Base-by-base conservation (phyloP, 202 grass and related monocot genomes). In the Eragrostis tef region DNA sequence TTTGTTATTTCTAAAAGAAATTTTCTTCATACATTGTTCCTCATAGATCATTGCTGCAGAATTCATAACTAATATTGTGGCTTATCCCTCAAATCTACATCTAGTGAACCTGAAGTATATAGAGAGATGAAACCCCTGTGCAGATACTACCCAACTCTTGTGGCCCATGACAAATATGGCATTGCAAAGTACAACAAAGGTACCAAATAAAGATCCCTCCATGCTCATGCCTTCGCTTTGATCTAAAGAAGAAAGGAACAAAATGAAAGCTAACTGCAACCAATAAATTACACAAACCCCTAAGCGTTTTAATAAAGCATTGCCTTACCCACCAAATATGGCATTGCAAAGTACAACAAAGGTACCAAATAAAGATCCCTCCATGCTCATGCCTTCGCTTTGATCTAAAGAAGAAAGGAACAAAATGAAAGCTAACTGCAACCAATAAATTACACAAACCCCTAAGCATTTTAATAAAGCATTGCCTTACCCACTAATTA, bases 331-430 rank as follows among this genome's bases (percentile, higher is more conserved):
- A 85, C 48, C 85, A 73, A 79, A 80, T 70, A 46, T 29, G 64
- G 67, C 83, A 77, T 84, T 91, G 80, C 80, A 82, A 87, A 89
- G 77, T 87, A 91, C 88, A 84, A 67, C 68, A 84, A 88, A 87
- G 75, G 74, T 71, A 57, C 66, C 70, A 74, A 75, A 60, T 77
- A 87, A 91, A 88, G 68, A 89, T 87, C 72, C 56, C 72, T 66
- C 64, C 80, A 85, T 79, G 80, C 71, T 89, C 65, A 76, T 81
- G 84, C 62, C 47, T 65, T 79, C 84, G 83, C 84, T 83, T 45
- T 45, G 79, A 78, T 56, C 74, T 70, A 27, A 69, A 84, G 64
- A 79, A 78, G 53, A 90, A 65, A 74, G 49, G 24, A 59, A 79
- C 81, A 82, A 70, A 82, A 76, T 15, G 79, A 87, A 83, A 77